Base-by-base conservation (phyloP, 2,329 filamentous ascomycete genomes). In the Cladosporium sp. region DNA sequence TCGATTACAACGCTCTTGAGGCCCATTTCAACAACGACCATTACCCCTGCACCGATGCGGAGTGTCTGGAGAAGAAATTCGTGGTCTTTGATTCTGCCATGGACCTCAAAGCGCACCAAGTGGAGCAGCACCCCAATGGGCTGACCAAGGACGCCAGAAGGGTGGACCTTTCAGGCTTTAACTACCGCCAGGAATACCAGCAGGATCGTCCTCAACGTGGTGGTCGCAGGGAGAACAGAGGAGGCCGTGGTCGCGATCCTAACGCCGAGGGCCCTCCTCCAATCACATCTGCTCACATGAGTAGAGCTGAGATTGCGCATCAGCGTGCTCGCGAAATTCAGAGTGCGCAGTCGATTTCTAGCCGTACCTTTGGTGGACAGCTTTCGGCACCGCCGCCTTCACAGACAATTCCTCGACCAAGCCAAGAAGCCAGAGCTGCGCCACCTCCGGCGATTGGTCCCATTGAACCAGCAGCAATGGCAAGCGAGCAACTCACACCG, bases 61-160 rank as follows among this genome's bases (percentile, higher is more conserved):
- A 97, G 74, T 99, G 95, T 73, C 76, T 95, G 74, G 95, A 98
- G 72, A 97, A 97, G 85, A 98, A 97, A 76, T 97, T 98, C 75
- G 91, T 98, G 32, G 95, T 98, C 0, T 99, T 99, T 71, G 92
- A 92, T 64, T 93, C 93, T 0, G 92, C 97, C 74, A 89, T 99
- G 83, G 95, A 99, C 73, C 81, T 99, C 56, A 96, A 98, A 77
- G 95, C 91, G 3, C 95, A 99, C 79, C 92, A 96, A 76, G 80
- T 99, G 11, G 89, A 91, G 71, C 86, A 89, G 63, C 95, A 99
- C 75, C 92, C 89, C 0, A 88, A 89, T 70, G 87, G 89, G 0
- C 77, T 96, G 26, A 92, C 92, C 10, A 97, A 96, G 73, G 91
- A 94, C 70, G 91, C 92, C 5, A 86, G 93, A 59, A 81, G 90